A percentile compares a stretch with the other conserved stretches of the same genome.
Evolutionary conservation across 148 eudicot genomes (phyloP).

Genomic region (Dianthus caryophyllus): DNA sequence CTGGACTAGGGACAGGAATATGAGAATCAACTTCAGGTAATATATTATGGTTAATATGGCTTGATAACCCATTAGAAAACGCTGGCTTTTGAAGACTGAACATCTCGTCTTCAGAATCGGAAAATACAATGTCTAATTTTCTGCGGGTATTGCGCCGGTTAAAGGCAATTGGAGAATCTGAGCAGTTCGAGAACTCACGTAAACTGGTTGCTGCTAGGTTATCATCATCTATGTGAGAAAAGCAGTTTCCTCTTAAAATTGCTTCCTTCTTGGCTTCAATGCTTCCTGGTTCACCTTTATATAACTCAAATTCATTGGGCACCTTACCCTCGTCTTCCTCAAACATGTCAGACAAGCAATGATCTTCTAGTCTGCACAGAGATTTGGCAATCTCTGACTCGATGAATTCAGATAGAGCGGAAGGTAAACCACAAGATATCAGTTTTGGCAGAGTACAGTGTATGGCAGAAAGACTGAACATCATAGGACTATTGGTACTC

Average conservation of each 20-base stretch:
- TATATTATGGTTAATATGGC: conserved; percentile 19
- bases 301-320: conserved; percentile 20
- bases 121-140: conserved; percentile 46
- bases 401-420: conserved; percentile 60
- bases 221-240: conserved; percentile 38
- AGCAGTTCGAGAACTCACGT: conserved; percentile 40
- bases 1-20: conserved; percentile 24
- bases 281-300: conserved; percentile 27
- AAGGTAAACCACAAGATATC: conserved; percentile 59
- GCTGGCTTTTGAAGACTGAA: conserved; percentile 27
- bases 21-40: conserved; percentile 26
- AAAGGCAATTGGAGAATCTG: conserved; percentile 64
- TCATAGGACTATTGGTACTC: conserved; percentile 38
- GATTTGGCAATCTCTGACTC: conserved; percentile 66
- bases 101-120: conserved; percentile 68
- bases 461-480: conserved; percentile 64
- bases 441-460: conserved; percentile 61
- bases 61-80: conserved; percentile 19
- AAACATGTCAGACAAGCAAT: conserved; percentile 27
- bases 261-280: conserved; percentile 70
- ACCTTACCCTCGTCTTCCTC: conserved; percentile 40
- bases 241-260: conserved; percentile 51
- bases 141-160: conserved; percentile 45
- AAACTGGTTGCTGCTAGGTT: conserved; percentile 28
- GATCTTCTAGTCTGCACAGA: conserved; percentile 36